Evolutionary conservation across 805 yeast species (phyloP).

Genomic region (Candida michaelii): DNA sequence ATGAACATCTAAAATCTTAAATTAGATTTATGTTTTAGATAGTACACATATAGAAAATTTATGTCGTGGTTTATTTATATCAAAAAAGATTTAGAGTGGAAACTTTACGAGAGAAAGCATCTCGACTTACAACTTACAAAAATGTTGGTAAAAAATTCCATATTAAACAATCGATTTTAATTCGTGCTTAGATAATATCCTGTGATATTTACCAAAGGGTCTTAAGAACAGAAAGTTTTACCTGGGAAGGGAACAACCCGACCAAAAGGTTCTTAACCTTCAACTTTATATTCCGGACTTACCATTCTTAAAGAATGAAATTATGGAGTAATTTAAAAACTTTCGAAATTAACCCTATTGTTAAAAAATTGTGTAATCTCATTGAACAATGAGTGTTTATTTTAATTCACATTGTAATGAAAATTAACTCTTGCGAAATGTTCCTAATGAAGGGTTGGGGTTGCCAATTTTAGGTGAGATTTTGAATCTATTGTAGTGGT

Average conservation of each 20-base stretch:
- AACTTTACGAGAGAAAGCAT: background rate
- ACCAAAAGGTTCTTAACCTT: background rate
- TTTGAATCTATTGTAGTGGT: background rate
- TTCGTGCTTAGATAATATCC: background rate
- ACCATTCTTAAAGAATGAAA: background rate
- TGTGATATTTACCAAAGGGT: background rate
- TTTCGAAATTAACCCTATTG: background rate
- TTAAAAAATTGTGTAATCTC: background rate
- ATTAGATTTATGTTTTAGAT: too few species aligned
- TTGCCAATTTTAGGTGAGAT: background rate
- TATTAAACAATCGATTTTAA: background rate
- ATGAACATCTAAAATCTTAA: background rate
- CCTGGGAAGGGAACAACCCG: background rate
- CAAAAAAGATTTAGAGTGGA: too few species aligned
- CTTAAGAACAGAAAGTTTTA: background rate
- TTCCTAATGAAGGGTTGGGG: background rate
- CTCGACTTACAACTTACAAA: background rate
- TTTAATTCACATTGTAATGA: background rate
- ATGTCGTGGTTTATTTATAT: background rate
- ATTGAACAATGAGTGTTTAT: background rate
- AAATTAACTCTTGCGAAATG: background rate
- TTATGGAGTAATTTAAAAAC: background rate
- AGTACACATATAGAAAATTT: too few species aligned
- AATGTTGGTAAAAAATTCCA: background rate
- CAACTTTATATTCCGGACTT: background rate